Percentiles rank a stretch among this genome's conserved stretches.
Conservation (phyloP, 192 early-diverging fungal species). For the Gonapodya prolifera region DNA sequence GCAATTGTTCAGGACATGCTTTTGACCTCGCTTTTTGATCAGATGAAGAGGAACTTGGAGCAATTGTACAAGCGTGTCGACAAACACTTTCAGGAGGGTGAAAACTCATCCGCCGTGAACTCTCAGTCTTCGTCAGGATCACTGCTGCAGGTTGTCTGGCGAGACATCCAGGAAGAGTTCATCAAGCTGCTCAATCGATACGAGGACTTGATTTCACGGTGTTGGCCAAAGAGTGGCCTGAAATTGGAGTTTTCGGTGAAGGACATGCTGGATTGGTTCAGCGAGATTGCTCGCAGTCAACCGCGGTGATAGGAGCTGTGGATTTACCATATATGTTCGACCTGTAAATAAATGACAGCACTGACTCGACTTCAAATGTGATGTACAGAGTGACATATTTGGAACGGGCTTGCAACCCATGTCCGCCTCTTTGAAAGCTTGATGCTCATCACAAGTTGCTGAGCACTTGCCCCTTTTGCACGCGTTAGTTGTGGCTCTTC, state of each 20-base stretch:
- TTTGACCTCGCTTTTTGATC: background rate
- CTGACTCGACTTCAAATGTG: too few relatives aligned
- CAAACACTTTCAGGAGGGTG: constrained; percentile 81
- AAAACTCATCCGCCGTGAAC: background rate
- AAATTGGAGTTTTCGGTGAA: constrained; percentile 68
- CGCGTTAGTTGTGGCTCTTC: too few relatives aligned
- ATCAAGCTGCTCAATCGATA: constrained; percentile 65
- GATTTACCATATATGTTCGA: too few relatives aligned
- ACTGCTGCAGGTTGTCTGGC: constrained; percentile 79
- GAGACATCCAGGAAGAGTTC: constrained; percentile 77
- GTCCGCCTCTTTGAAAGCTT: too few relatives aligned
- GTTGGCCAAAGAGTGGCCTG: constrained; percentile 74
- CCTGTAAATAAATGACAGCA: too few relatives aligned
- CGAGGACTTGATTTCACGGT: constrained; percentile 64
- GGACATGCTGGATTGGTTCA: constrained; percentile 29
- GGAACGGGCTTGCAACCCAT: too few relatives aligned
- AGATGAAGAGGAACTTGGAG: constrained; percentile 70
- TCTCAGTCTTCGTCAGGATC: constrained; percentile 23
- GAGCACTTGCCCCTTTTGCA: too few relatives aligned
- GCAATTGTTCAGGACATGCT: background rate
- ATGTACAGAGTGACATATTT: too few relatives aligned
- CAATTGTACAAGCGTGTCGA: constrained; percentile 80
- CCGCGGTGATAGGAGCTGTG: too few relatives aligned
- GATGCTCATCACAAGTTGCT: too few relatives aligned
- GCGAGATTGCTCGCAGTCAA: constrained; percentile 11